phyloP scores from a whole-genome alignment of 352 stramenopile genomes.

The Globisporangium polare region DNA sequence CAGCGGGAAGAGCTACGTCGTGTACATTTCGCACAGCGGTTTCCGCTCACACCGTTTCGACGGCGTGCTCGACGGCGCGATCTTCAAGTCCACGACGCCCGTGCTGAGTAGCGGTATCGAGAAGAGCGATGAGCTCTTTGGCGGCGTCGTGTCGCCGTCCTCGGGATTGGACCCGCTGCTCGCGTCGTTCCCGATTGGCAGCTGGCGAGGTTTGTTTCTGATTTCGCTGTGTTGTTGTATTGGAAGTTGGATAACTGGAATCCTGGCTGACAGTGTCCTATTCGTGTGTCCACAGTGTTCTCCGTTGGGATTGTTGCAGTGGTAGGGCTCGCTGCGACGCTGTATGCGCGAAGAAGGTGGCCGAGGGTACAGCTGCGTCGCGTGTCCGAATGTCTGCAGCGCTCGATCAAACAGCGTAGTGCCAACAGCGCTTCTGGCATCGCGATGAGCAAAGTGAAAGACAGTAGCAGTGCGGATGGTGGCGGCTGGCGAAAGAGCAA shows the following conservation, averaged over 20 bases:
- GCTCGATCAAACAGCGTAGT: slow-evolving; percentile 9
- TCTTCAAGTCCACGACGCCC: slow-evolving; percentile 20
- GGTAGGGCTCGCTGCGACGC: slow-evolving; percentile 40
- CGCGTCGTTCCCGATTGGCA: slow-evolving; percentile 37
- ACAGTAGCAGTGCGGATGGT: neutral
- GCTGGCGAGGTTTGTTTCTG: slow-evolving; percentile 44
- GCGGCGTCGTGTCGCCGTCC: slow-evolving; percentile 28
- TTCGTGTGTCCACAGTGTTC: slow-evolving; percentile 26
- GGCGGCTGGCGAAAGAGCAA: slow-evolving; percentile 13
- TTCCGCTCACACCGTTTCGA: slow-evolving; percentile 50
- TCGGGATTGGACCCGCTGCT: slow-evolving; percentile 25
- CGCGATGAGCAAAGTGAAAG: neutral
- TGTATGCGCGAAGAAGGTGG: slow-evolving; percentile 54
- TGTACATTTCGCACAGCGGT: slow-evolving; percentile 69
- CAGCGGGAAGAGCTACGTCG: slow-evolving; percentile 25
- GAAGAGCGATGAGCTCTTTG: slow-evolving; percentile 26
- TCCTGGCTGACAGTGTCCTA: neutral
- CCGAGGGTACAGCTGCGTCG: slow-evolving; percentile 15
- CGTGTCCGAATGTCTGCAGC: slow-evolving; percentile 10
- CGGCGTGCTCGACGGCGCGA: slow-evolving; percentile 34
- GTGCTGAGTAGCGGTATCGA: slow-evolving; percentile 9
- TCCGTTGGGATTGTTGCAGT: slow-evolving; percentile 44
- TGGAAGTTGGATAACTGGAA: neutral
- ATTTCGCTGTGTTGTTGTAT: neutral
- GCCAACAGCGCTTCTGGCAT: neutral